A percentile compares a stretch with the other conserved stretches of the same genome.
Conservation (phyloP, 1,139 yeast species). For the Yarrowia galli region DNA sequence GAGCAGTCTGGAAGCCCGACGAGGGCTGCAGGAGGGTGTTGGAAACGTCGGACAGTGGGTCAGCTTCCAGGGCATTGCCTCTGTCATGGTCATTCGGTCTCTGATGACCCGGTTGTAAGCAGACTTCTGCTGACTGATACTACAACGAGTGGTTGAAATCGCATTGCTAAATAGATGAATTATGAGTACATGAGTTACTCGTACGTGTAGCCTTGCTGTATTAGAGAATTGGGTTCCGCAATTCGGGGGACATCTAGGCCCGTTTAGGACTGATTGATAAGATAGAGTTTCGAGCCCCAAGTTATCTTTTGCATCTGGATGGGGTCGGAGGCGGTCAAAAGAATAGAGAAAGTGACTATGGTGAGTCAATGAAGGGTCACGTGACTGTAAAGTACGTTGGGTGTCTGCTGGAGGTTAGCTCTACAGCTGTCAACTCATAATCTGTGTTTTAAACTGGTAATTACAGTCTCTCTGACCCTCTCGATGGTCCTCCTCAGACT, state of each 20-base stretch:
- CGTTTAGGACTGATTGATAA: conserved; percentile 15
- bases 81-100: conserved; percentile 72
- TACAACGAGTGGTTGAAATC: neutral
- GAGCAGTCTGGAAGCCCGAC: conserved; percentile 63
- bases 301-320: neutral
- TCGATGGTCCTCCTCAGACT: too few species aligned
- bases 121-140: too few species aligned
- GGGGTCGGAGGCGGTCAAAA: too few species aligned
- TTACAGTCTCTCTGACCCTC: too few species aligned
- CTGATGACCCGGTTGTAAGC: conserved; percentile 43
- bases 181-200: conserved; percentile 3
- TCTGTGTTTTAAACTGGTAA: too few species aligned
- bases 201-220: too few species aligned
- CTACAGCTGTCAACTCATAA: too few species aligned
- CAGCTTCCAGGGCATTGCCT: conserved; percentile 69
- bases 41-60: conserved; percentile 76
- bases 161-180: conserved; percentile 9
- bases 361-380: too few species aligned
- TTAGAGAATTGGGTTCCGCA: neutral
- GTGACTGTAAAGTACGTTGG: too few species aligned
- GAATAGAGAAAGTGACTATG: too few species aligned
- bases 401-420: too few species aligned
- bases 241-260: neutral
- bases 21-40: conserved; percentile 64
- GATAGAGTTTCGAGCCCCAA: conserved; percentile 1